Base-by-base conservation (phyloP, 2,329 filamentous ascomycete species). In the Coniochaeta sp. region DNA sequence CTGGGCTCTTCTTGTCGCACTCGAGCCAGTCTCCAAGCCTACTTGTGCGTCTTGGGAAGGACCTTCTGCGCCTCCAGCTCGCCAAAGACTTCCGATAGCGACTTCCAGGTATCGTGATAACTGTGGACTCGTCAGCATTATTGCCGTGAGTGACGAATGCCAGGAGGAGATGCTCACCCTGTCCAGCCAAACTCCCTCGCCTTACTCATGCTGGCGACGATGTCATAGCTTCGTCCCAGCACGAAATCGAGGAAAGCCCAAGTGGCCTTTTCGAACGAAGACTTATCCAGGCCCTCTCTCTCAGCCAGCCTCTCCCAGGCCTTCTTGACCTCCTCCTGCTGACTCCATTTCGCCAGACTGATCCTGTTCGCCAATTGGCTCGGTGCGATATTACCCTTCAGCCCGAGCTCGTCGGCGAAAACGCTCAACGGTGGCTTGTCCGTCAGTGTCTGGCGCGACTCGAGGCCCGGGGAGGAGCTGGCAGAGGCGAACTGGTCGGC, bases 201-300 rank as follows among this genome's bases (percentile, higher is more conserved):
- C 66, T 79, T 80, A 59, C 71, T 75, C 71, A 77, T 76, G 58
- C 70, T 75, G 47, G 74, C 65, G 1, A 77, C 72, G 6, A 75
- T 55, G 64, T 74, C 71, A 60, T 72, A 79, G 47, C 73, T 71
- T 40, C 75, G 66, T 4, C 75, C 75, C 40, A 80, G 67, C n/a
- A 76, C 69, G 63, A 76, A 77, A n/a, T 71, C 72, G 52, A 74
- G 60, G 62, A 78, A 78, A 1, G 55, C 66, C 75, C 75, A 79
- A 2, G 76, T 78, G 19, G 72, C 77, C 62, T 74, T 70, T 42
- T 75, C 72, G 47, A 77, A 74, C 2, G 68, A 70, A 12, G 70
- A 69, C 61, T 73, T 69, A 42, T 74, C 68, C 55, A 77, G 59
- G 0, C 70, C 71, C 34, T 76, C 66, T 16, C 71, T 62, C n/a